phyloP scores from a whole-genome alignment of 2,329 filamentous ascomycete species.

The Neoscytalidium dimidiatum region DNA sequence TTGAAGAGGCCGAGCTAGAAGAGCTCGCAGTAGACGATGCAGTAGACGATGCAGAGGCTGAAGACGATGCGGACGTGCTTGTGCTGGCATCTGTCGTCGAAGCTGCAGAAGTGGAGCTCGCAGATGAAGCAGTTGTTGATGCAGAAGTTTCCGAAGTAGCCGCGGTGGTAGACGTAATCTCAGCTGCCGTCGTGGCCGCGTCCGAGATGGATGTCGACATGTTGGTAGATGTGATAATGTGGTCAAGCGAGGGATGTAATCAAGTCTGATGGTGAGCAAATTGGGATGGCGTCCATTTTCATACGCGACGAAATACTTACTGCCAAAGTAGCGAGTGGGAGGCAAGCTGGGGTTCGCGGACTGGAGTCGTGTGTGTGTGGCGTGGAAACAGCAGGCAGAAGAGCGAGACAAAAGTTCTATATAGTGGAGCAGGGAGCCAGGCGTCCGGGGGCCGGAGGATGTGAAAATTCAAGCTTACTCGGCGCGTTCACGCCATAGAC shows the following conservation, averaged over 20 bases:
- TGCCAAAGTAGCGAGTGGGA: not conserved
- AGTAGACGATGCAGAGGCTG: no score
- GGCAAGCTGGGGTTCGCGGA: no score
- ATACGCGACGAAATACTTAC: not conserved
- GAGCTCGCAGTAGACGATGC: not conserved
- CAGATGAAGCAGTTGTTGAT: not conserved
- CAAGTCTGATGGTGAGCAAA: not conserved
- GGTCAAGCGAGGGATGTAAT: not conserved
- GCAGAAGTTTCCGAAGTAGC: not conserved
- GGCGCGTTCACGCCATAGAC: not conserved
- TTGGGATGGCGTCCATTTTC: not conserved
- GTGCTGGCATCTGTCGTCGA: not conserved
- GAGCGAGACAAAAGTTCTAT: constrained; percentile 5
- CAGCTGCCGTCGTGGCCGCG: not conserved
- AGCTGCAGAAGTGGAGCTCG: not conserved
- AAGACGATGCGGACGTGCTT: no score
- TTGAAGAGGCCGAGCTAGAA: not conserved
- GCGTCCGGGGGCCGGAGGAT: not conserved
- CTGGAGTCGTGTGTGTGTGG: no score
- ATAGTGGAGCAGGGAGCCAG: not conserved
- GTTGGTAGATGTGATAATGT: not conserved
- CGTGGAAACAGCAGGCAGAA: not conserved
- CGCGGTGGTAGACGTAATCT: not conserved
- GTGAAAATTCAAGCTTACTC: not conserved
- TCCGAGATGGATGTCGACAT: constrained; percentile 5